A percentile compares a stretch with the other conserved stretches of the same genome.
Evolutionary conservation across 352 stramenopile species (phyloP).

Genomic region (Globisporangium solare): DNA sequence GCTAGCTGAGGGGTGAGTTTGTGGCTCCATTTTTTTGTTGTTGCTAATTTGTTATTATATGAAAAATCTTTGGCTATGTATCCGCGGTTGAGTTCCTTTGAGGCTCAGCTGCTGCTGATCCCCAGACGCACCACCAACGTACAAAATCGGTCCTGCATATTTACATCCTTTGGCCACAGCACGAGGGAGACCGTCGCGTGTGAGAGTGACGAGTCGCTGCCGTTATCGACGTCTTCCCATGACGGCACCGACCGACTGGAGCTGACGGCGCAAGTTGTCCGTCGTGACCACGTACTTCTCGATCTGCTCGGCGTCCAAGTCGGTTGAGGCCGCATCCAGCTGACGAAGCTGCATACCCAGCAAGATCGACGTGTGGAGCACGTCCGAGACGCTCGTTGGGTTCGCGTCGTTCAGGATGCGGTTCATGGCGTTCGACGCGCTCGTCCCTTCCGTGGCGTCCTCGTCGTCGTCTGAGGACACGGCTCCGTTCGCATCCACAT

Average conservation of each 20-base stretch:
- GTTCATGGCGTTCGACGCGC: conserved; percentile 14
- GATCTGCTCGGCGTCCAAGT: background rate
- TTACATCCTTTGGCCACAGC: too few species aligned
- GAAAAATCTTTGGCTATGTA: too few species aligned
- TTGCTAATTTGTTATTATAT: too few species aligned
- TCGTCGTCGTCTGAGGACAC: background rate
- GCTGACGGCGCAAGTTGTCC: conserved; percentile 7
- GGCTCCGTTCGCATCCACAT: background rate
- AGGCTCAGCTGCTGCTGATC: too few species aligned
- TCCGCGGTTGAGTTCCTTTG: background rate
- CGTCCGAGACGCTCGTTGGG: background rate
- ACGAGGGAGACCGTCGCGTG: too few species aligned
- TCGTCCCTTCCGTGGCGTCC: background rate
- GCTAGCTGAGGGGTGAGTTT: background rate
- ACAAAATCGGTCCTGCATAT: too few species aligned
- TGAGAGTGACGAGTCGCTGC: too few species aligned
- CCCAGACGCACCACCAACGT: too few species aligned
- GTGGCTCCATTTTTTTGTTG: background rate
- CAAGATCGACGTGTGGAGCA: conserved; percentile 6
- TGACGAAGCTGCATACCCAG: conserved; percentile 14
- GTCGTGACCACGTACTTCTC: background rate
- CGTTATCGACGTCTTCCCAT: background rate
- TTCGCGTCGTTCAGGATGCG: conserved; percentile 6
- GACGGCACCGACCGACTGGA: background rate
- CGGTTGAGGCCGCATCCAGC: background rate